These are phyloP conservation scores for Euphorbia corollata DNA, from an alignment of 441 rosid genomes.

Conservation along the genomic window DNA sequence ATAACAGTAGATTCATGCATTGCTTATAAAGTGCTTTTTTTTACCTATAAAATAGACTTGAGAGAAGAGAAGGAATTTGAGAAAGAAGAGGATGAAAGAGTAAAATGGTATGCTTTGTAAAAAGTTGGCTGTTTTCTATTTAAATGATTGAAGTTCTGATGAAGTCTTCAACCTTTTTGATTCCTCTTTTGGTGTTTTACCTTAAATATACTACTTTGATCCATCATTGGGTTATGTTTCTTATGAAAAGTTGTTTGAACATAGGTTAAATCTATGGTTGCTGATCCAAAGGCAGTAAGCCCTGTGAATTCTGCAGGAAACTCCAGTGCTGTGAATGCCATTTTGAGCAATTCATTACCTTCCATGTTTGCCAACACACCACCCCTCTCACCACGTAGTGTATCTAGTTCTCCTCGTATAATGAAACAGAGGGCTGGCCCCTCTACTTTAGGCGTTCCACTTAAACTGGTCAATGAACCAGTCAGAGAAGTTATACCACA, in stretches of 20 bases:
- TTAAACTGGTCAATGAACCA: conserved; percentile 65
- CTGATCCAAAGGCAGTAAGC: conserved; percentile 56
- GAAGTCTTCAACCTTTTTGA: background rate
- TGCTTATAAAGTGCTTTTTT: background rate
- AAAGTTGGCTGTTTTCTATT: background rate
- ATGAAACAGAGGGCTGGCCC: conserved; percentile 62
- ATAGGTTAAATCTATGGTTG: conserved; percentile 62
- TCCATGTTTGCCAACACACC: conserved; percentile 77
- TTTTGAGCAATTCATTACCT: conserved; percentile 48
- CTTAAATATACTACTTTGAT: background rate
- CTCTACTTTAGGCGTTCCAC: conserved; percentile 64
- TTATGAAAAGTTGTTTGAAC: conserved; percentile 11
- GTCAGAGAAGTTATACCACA: conserved; percentile 78
- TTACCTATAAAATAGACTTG: background rate
- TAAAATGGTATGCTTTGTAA: background rate
- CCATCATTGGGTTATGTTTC: background rate
- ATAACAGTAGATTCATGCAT: background rate
- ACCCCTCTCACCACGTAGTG: conserved; percentile 71
- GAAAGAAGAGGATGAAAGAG: background rate
- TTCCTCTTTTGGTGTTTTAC: background rate
- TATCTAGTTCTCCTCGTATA: conserved; percentile 76
- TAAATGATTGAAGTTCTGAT: background rate
- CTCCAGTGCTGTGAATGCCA: conserved; percentile 37
- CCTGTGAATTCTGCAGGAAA: conserved; percentile 47
- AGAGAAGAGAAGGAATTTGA: background rate